Base-by-base conservation (phyloP, 1,139 yeast species). In the Saccharomyces hybrid region DNA sequence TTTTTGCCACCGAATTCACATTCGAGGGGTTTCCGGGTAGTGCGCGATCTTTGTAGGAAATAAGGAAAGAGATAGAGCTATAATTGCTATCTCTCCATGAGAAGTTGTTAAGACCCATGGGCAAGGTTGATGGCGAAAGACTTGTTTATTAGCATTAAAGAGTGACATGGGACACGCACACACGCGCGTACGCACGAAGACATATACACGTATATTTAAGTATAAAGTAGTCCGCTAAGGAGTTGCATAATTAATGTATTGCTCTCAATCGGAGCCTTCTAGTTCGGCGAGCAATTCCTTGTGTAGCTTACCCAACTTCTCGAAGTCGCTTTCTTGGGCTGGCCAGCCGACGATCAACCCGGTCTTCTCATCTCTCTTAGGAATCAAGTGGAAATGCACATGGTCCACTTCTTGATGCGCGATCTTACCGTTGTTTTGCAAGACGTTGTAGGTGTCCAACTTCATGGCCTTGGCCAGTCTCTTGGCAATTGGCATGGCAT, bases 351-450 rank as follows among this genome's bases (percentile, higher is more conserved):
- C 90, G 41, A 77, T 78, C 59, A 91, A 78, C 0, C 98, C 98
- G 14, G 90, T 75, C 44, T 78, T 78, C 2, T 70, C 75, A 63
- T 83, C 83, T 56, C 78, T 78, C 78, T 91, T 91, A 48, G 99
- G 99, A 66, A 93, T 93, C 72, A 93, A 81, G 69, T 93, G 99
- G 79, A 91, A 87, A 71, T 91, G 99, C 56, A 91, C 97, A 70
- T 93, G 99, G 65, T 87, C 96, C 57, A 93, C 97, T 56, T 78
- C 83, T 73, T 93, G 98, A 70, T 91, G 97, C 25, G 98, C 98
- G 67, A 90, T 84, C 64, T 87, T 73, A 44, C 98, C 98, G 64
- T 93, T 91, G 77, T 93, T 93, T 72, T 91, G 98, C 61, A 91
- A 77, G 30, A 91, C 71, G 69, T 91, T 91, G 78, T 91, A 91